phyloP scores from a whole-genome alignment of 768 basidiomycete species.

The Suillus spraguei region DNA sequence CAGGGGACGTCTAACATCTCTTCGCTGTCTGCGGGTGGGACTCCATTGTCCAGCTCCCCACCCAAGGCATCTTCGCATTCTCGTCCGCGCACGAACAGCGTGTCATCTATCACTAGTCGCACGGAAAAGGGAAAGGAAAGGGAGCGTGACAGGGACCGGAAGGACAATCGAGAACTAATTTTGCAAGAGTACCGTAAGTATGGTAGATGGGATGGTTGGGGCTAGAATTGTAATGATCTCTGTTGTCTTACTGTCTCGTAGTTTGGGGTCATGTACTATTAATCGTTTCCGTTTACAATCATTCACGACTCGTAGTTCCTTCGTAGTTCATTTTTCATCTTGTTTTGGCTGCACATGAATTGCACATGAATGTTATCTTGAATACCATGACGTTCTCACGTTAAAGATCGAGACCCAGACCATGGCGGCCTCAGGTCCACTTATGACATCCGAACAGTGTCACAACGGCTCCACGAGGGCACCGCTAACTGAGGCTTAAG shows the following conservation, averaged over 20 bases:
- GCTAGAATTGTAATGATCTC: constrained; percentile 29
- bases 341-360: neutral
- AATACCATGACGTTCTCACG: neutral
- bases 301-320: neutral
- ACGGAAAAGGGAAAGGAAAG: constrained; percentile 58
- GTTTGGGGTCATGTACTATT: neutral
- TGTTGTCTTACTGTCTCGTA: neutral
- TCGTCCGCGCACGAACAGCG: constrained; percentile 55
- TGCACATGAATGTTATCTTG: neutral
- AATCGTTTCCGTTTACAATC: neutral
- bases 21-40: constrained; percentile 14
- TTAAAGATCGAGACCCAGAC: neutral
- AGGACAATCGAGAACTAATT: constrained; percentile 65
- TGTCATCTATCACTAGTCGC: constrained; percentile 51
- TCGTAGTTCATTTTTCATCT: neutral
- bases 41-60: constrained; percentile 41
- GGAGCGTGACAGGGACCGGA: constrained; percentile 53
- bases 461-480: neutral
- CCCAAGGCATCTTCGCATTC: constrained; percentile 40
- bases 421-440: too few species aligned
- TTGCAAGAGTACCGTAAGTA: constrained; percentile 80
- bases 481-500: neutral
- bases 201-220: constrained; percentile 92
- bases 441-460: neutral
- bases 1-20: constrained; percentile 24